Percentiles rank a stretch among this genome's conserved stretches.
phyloP scores from a whole-genome alignment of 2,329 filamentous ascomycete species.

The Sodiomyces alkalinus region DNA sequence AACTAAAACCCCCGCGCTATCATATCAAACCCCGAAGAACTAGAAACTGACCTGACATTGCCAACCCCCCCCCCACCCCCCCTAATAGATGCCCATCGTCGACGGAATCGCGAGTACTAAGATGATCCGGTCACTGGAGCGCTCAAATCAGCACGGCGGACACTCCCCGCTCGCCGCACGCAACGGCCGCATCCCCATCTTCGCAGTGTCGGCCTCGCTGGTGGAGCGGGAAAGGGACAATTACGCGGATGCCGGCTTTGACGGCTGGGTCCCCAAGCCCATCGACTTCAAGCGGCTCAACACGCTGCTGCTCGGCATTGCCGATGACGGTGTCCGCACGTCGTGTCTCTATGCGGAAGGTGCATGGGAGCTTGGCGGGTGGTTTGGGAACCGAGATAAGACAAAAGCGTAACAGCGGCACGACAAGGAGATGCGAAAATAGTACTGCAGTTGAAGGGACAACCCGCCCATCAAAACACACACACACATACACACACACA shows the following conservation, averaged over 20 bases:
- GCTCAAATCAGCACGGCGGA: slow-evolving; percentile 25
- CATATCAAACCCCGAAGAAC: too few relatives aligned
- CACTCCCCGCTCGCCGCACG: slow-evolving; percentile 42
- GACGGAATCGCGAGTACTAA: slow-evolving; percentile 71
- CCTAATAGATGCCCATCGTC: slow-evolving; percentile 91
- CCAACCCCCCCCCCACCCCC: too few relatives aligned
- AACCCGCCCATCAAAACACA: too few relatives aligned
- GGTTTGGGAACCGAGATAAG: too few relatives aligned
- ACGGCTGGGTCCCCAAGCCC: slow-evolving; percentile 83
- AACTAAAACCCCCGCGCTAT: too few relatives aligned
- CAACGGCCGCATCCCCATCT: slow-evolving; percentile 61
- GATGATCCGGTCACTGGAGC: slow-evolving; percentile 65
- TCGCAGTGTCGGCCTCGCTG: slow-evolving; percentile 75
- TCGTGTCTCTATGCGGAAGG: slow-evolving; percentile 55
- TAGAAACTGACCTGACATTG: neutral
- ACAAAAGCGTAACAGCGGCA: too few relatives aligned
- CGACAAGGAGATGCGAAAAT: too few relatives aligned
- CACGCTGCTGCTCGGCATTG: slow-evolving; percentile 53
- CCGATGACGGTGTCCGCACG: slow-evolving; percentile 40
- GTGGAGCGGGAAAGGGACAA: slow-evolving; percentile 50
- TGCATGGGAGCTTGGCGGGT: slow-evolving; percentile 74
- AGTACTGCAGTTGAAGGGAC: too few relatives aligned
- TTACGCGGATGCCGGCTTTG: slow-evolving; percentile 69
- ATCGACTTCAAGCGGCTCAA: slow-evolving; percentile 67
- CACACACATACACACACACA: too few relatives aligned